Conservation (phyloP, 2,329 filamentous ascomycete species). For the Botryotinia narcissicola region DNA sequence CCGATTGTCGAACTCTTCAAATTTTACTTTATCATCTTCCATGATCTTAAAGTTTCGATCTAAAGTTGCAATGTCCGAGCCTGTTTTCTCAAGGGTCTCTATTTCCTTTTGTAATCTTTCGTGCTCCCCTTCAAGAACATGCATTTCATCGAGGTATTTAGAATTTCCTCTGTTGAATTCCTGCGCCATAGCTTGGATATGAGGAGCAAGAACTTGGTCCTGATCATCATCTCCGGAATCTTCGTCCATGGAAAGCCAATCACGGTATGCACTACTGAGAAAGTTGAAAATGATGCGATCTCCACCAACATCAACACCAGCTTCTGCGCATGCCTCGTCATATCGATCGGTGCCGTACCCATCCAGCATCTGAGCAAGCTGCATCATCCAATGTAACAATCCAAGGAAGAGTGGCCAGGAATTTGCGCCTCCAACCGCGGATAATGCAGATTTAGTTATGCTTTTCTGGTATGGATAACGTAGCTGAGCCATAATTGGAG, state of each 20-base stretch:
- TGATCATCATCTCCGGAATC: constrained; percentile 84
- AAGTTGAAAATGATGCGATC: constrained; percentile 96
- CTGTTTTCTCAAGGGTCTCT: constrained; percentile 82
- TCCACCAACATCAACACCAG: constrained; percentile 80
- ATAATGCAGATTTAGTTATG: constrained; percentile 94
- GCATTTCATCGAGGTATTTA: constrained; percentile 79
- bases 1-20: constrained; percentile 87
- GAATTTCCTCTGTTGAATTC: constrained; percentile 85
- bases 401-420: constrained; percentile 89
- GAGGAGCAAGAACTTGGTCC: constrained; percentile 74
- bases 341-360: constrained; percentile 75
- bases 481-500: constrained; percentile 86
- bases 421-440: constrained; percentile 92
- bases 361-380: constrained; percentile 90
- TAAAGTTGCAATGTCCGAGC: constrained; percentile 76
- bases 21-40: constrained; percentile 91
- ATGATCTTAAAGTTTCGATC: constrained; percentile 91
- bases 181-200: constrained; percentile 81
- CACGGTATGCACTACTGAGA: constrained; percentile 81
- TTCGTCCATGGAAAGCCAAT: constrained; percentile 91
- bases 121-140: constrained; percentile 83
- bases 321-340: constrained; percentile 85
- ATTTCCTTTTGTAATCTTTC: constrained; percentile 79
- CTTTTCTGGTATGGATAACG: constrained; percentile 93
- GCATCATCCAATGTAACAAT: constrained; percentile 98